These are phyloP conservation scores for Veloporphyrellus conicus DNA, from an alignment of 1,284 basidiomycete genomes.

Conservation along the genomic window DNA sequence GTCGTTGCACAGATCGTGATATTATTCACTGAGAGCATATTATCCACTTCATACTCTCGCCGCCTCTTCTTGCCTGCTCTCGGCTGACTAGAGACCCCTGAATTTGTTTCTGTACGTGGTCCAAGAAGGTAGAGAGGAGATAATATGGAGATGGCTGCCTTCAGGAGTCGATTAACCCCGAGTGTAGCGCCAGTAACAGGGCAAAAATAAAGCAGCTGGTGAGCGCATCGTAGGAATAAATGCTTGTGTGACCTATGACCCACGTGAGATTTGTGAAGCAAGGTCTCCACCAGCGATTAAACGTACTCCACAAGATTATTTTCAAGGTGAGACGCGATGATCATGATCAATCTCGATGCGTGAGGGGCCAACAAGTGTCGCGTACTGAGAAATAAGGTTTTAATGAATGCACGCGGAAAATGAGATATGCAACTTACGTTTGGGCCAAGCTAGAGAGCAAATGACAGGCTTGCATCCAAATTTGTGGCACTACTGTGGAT, in stretches of 20 bases:
- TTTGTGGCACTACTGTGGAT: conserved; percentile 46
- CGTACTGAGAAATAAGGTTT: conserved; percentile 38
- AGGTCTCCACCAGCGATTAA: neutral
- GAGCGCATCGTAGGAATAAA: conserved; percentile 43
- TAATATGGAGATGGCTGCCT: conserved; percentile 50
- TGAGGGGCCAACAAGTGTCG: conserved; percentile 52
- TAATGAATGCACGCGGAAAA: conserved; percentile 5
- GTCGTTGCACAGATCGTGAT: conserved; percentile 46
- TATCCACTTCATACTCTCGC: conserved; percentile 74
- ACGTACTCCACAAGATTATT: conserved; percentile 49
- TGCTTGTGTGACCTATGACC: conserved; percentile 41
- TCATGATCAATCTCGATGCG: conserved; percentile 44
- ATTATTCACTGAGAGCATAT: conserved; percentile 59
- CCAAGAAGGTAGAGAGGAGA: conserved; percentile 47
- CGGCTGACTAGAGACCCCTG: conserved; percentile 30
- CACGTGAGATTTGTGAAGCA: conserved; percentile 3
- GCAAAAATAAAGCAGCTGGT: conserved; percentile 43
- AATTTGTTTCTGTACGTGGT: conserved; percentile 28
- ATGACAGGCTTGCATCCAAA: conserved; percentile 52
- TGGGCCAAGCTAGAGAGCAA: conserved; percentile 47
- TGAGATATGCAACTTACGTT: conserved; percentile 39
- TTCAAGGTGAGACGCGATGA: conserved; percentile 60
- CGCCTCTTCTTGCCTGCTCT: conserved; percentile 73
- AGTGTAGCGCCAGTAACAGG: conserved; percentile 48
- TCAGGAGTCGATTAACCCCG: conserved; percentile 52